Evolutionary conservation across 2,329 filamentous ascomycete species (phyloP), one percentile per base, ranked within the genome.

Genomic region (Colletotrichum eremochloae): DNA sequence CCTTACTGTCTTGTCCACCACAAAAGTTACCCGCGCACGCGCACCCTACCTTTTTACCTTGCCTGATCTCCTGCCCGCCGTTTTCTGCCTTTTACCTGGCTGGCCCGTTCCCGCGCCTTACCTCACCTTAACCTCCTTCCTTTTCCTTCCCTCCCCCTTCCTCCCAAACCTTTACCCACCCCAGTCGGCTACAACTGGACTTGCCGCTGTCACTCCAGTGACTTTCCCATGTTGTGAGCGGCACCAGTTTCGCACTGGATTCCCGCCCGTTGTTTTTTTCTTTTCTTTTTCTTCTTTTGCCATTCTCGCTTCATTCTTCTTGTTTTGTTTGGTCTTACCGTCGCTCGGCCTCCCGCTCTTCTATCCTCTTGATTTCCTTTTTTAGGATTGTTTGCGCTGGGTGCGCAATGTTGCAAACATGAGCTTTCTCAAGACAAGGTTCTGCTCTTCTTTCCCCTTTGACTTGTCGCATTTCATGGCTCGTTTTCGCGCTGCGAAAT

Each of bases 381-480:
- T 31, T 69, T 52, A 58, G 44, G 40, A 58, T 53, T 56, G 63
- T 66, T 61, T 46, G 69, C 72, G 72, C 69, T 66, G 67, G 48
- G 57, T 71, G 79, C 78, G 81, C 78, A 79, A 82, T 82, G 82
- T 80, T 78, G 79, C 77, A 77, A 80, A 78, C 76, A 83, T 83
- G 81, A 83, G 82, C 79, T 84, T 84, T 76, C 81, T 84, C 77
- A 84, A 84, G 78, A 80, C 82, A 80, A 84, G 82, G 82, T 84
- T 78, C 69, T 74, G 36, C 61, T 60, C 56, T 62, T 55, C 56
- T 33, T 33, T 24, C 53, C 53, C 53, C 58, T 44, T 61, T 18
- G 24, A 38, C 57, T 72, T 36, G 46, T 69, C 70, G 70, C 70
- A 65, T 63, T 71, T 44, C 53, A 38, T 58, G 20, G 48, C 40